phyloP scores from a whole-genome alignment of 2,329 filamentous ascomycete genomes.

The Bipolaris victoriae region DNA sequence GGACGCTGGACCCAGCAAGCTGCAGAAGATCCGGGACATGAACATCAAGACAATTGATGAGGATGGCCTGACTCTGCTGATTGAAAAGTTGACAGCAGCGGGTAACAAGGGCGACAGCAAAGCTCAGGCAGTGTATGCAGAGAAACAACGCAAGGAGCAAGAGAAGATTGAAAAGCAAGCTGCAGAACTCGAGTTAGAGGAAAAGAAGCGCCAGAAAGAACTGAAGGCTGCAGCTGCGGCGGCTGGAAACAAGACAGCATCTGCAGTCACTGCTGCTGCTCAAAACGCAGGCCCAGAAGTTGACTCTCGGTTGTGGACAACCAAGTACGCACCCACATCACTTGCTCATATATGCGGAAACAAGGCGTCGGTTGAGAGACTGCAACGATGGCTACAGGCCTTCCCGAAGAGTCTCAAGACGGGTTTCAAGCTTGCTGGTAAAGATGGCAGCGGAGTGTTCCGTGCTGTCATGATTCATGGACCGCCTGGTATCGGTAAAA shows the following conservation, averaged over 20 bases:
- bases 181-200: conserved; percentile 83
- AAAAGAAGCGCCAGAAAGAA: conserved; percentile 73
- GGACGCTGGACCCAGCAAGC: conserved; percentile 92
- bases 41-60: conserved; percentile 93
- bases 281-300: conserved; percentile 29
- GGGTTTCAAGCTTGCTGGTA: conserved; percentile 80
- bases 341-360: conserved; percentile 93
- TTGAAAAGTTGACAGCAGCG: conserved; percentile 78
- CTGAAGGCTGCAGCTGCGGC: conserved; percentile 47
- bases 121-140: conserved; percentile 81
- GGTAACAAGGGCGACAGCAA: conserved; percentile 77
- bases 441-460: conserved; percentile 81
- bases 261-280: conserved; percentile 31
- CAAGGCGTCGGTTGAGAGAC: conserved; percentile 85
- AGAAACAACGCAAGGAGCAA: conserved; percentile 85
- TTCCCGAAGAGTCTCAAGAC: conserved; percentile 81
- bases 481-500: conserved; percentile 96
- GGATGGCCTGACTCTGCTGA: conserved; percentile 86
- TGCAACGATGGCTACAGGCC: conserved; percentile 83
- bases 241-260: conserved; percentile 47
- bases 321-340: conserved; percentile 88
- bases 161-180: conserved; percentile 81
- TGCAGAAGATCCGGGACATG: conserved; percentile 80
- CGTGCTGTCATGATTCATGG: conserved; percentile 95
- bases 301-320: conserved; percentile 74